Evolutionary conservation across 1,284 basidiomycete genomes (phyloP), one percentile per base, ranked within the genome.

Genomic region (Pseudozyma flocculosa): DNA sequence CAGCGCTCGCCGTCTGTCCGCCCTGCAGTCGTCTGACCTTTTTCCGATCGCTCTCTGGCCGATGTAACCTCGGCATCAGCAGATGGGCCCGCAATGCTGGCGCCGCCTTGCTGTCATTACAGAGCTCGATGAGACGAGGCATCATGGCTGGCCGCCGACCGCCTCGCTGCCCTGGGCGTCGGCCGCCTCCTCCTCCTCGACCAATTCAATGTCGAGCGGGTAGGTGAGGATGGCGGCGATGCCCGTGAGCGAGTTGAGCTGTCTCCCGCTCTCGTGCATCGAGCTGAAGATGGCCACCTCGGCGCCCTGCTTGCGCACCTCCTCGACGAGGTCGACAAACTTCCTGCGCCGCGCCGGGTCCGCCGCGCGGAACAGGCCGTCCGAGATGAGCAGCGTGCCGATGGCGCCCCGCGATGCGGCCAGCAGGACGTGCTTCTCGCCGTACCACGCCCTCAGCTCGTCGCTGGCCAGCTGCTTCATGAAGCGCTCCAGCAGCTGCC

Each of bases 401-500:
- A 98, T 87, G 0, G 95, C 95, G 1, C 92, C 94, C 56, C 95
- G 84, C 70, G 92, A 88, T 22, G 90, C 88, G 4, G 95, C 95
- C 17, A 96, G 83, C 45, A 85, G 82, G 50, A 99, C 93, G 79
- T 98, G 94, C 42, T 89, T 86, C 38, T 94, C 92, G 0, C 95
- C 94, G 78, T 99, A 99, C 94, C 95, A 98, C 5, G 95, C 95
- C 49, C 95, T 84, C 80, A 93, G 87, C 78, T 97, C 93, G 73
- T 98, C 92, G 7, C 84, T 85, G 0, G 89, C 90, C 13, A 98
- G 84, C 89, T 94, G 97, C 79, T 96, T 96, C 61, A 68, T 63
- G 48, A 78, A 78, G 26, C 64, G 61, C 55, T 76, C 75, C 38
- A 78, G 50, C 45, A 78, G 50, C 53, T 70, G 67, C n/a, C 92